phyloP scores from a whole-genome alignment of 768 basidiomycete species.

The Myochromella boudieri region DNA sequence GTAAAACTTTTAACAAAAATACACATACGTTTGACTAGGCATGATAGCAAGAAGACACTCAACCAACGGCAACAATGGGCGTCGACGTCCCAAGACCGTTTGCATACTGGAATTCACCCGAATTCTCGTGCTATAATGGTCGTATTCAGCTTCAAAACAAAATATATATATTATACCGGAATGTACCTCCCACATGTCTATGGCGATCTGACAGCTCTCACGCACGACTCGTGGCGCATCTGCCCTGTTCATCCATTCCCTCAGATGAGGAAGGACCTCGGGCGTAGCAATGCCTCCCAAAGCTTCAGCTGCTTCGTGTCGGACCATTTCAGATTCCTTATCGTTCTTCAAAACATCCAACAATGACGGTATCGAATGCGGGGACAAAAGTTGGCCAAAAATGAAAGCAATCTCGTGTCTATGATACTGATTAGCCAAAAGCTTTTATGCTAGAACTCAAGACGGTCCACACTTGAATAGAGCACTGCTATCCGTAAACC shows the following conservation, averaged over 20 bases:
- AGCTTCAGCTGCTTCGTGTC: constrained; percentile 98
- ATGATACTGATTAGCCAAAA: not conserved
- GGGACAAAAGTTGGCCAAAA: constrained; percentile 91
- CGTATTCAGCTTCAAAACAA: constrained; percentile 1
- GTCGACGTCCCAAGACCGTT: constrained; percentile 30
- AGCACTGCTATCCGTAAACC: constrained; percentile 86
- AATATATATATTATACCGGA: too few species aligned
- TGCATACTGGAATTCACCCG: constrained; percentile 79
- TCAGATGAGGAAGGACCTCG: constrained; percentile 83
- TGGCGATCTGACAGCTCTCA: constrained; percentile 94
- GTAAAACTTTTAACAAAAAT: too few species aligned
- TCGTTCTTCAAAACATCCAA: constrained; percentile 71
- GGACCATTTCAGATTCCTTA: constrained; percentile 91
- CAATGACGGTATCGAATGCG: constrained; percentile 85
- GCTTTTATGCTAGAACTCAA: constrained; percentile 21
- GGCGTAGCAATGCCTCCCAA: constrained; percentile 96
- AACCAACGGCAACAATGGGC: constrained; percentile 6
- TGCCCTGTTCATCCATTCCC: constrained; percentile 76
- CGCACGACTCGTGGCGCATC: constrained; percentile 88
- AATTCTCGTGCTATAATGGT: constrained; percentile 70
- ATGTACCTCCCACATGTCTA: constrained; percentile 95
- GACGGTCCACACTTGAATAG: constrained; percentile 93
- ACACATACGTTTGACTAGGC: too few species aligned
- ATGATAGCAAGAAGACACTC: too few species aligned
- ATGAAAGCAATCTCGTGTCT: constrained; percentile 99